Percentiles rank a stretch among this genome's conserved stretches.
Evolutionary conservation across 208 protist genomes (phyloP).

Genomic region (Acanthamoeba triangularis): DNA sequence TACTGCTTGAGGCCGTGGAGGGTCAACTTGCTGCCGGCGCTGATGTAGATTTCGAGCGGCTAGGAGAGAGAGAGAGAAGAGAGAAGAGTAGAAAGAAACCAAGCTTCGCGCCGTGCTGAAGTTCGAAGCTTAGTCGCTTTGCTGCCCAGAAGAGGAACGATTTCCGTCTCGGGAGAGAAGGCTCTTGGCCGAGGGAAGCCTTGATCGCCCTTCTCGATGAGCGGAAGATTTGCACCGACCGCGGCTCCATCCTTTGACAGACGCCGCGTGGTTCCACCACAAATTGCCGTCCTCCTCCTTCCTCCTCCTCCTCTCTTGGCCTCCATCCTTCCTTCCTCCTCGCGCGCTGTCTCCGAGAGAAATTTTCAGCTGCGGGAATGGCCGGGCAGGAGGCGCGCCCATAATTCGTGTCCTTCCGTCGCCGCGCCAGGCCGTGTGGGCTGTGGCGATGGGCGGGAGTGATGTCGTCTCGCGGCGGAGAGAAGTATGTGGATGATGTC

Average conservation of each 20-base stretch:
- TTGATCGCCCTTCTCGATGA: background rate
- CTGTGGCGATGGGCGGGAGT: background rate
- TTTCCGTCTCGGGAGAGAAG: background rate
- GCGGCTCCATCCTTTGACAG: background rate
- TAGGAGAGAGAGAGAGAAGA: conserved; percentile 72
- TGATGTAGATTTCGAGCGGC: conserved; percentile 98
- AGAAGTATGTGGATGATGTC: background rate
- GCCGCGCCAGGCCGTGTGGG: background rate
- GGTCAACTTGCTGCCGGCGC: conserved; percentile 99
- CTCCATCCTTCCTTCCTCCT: background rate
- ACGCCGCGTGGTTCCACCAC: background rate
- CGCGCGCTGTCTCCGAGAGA: background rate
- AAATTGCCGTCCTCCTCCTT: no score
- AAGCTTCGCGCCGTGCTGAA: background rate
- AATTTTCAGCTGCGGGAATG: background rate
- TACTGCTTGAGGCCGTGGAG: conserved; percentile 99
- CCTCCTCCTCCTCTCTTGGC: background rate
- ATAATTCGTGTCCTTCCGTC: background rate
- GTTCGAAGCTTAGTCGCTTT: background rate
- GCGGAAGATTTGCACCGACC: background rate
- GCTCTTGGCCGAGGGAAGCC: background rate
- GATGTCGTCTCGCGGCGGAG: background rate
- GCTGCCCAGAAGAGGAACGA: no score
- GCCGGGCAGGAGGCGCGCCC: background rate
- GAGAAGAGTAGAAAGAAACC: background rate